These are phyloP conservation scores for Paradendryphiella salina DNA, from an alignment of 2,329 filamentous ascomycete species.

Conservation along the genomic window DNA sequence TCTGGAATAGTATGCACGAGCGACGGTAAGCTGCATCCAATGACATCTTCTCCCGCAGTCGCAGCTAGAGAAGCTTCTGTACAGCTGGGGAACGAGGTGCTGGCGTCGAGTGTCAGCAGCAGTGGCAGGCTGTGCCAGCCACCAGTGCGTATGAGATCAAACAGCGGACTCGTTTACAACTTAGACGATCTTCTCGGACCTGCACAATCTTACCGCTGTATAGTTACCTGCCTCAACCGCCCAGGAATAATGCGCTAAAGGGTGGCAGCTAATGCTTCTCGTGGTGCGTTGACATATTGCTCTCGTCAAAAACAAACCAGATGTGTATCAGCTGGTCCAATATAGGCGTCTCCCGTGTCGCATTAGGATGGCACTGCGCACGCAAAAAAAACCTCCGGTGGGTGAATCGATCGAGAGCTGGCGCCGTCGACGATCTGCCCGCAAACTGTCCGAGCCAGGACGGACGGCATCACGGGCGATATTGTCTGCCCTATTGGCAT, in stretches of 20 bases:
- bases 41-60: constrained; percentile 15
- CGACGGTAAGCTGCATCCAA: constrained; percentile 27
- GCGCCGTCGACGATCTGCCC: constrained; percentile 42
- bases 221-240: constrained; percentile 23
- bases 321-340: constrained; percentile 25
- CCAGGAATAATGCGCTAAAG: constrained; percentile 24
- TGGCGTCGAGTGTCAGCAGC: no score
- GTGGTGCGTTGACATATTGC: constrained; percentile 25
- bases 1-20: constrained; percentile 17
- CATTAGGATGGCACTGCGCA: constrained; percentile 24
- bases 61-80: constrained; percentile 10
- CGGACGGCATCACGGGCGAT: constrained; percentile 25
- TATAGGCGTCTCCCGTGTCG: constrained; percentile 29
- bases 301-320: constrained; percentile 30
- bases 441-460: constrained; percentile 40
- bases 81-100: constrained; percentile 7
- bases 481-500: constrained; percentile 24
- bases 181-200: constrained; percentile 24
- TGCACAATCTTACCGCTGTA: constrained; percentile 22
- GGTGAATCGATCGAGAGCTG: constrained; percentile 37
- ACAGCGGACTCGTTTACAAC: constrained; percentile 34
- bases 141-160: constrained; percentile 26
- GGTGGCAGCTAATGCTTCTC: constrained; percentile 33
- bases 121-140: background rate
- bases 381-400: constrained; percentile 44